Base-by-base conservation (phyloP, 441 rosid genomes). In the Mallotus japonicus region DNA sequence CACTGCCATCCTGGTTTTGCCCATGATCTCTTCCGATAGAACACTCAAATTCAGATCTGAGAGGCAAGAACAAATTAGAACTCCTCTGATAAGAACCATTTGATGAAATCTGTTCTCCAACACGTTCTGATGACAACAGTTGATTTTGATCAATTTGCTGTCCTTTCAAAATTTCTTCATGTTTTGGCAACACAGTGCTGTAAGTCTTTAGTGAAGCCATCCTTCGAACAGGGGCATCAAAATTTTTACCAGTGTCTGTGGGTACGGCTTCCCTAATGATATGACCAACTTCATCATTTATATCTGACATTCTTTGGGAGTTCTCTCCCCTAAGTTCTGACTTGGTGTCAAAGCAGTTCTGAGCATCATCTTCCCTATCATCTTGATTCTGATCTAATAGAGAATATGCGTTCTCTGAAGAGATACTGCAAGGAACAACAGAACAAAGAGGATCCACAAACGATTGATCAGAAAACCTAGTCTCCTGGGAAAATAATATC, bases 391-490 rank as follows among this genome's bases (percentile, higher is more conserved):
- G 73, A 70, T 44, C 73, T 60, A 59, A 77, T 34, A 72, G 56
- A 68, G 79, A 70, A 65, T 55, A 73, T 57, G 71, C 55, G 77
- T 76, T 60, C 70, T 83, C 87, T 42, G 67, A 28, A 44, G 92
- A 79, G 67, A 90, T 75, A 70, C 91, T 87, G 81, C 95, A 90
- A 61, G 91, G 91, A 71, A 90, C 92, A 79, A 88, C 50, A 24
- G 92, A 88, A 81, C 92, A 88, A 78, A 90, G 95, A 78, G 91
- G 90, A 79, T 88, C 95, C 53, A 76, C 76, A 56, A 62, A 76
- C 5, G 88, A 79, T 28, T 68, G 73, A 81, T 79, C 69, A 53
- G 82, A 84, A 57, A 83, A 87, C 69, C 68, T 76, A 71, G 77
- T 79, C 71, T 85, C 90, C 76, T 85, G 84, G 71, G 85, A 84